Evolutionary conservation across 148 eudicot species (phyloP).

Genomic region (Pouteria glomerata): DNA sequence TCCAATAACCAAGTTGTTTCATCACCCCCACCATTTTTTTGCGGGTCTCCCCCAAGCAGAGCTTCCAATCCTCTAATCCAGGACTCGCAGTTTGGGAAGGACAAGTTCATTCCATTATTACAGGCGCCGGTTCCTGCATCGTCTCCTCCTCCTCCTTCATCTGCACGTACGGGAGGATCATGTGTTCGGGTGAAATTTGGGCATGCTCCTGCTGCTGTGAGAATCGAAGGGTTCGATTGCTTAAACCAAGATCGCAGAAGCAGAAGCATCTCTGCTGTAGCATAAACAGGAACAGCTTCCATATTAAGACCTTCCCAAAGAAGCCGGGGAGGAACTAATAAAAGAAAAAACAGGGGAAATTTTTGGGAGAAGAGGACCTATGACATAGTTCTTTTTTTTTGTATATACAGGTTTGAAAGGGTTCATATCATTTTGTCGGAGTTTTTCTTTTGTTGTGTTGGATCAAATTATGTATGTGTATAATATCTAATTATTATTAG

Average conservation of each 20-base stretch:
- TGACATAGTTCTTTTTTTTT: constrained; percentile 6
- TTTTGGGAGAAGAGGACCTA: constrained; percentile 7
- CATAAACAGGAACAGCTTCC: constrained; percentile 16
- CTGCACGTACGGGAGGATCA: constrained; percentile 40
- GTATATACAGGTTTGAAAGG: constrained; percentile 13
- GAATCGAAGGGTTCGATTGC: constrained; percentile 68
- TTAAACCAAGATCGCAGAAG: constrained; percentile 34
- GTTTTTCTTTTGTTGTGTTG: neutral
- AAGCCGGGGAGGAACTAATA: neutral
- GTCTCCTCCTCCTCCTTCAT: constrained; percentile 27
- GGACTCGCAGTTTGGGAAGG: constrained; percentile 43
- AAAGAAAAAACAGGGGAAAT: no score
- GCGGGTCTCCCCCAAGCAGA: constrained; percentile 71
- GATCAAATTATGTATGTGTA: constrained; percentile 14
- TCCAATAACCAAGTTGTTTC: constrained; percentile 34
- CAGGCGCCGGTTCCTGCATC: constrained; percentile 18
- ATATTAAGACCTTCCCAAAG: neutral
- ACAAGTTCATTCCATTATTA: constrained; percentile 15
- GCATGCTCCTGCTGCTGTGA: constrained; percentile 43
- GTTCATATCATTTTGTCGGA: constrained; percentile 7
- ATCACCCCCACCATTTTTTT: constrained; percentile 68
- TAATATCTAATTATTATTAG: neutral
- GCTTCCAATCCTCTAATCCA: constrained; percentile 61
- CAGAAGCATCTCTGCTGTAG: constrained; percentile 53
- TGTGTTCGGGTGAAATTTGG: constrained; percentile 34